Conservation (phyloP, 805 yeast species). For the Cyberlindnera americana region DNA sequence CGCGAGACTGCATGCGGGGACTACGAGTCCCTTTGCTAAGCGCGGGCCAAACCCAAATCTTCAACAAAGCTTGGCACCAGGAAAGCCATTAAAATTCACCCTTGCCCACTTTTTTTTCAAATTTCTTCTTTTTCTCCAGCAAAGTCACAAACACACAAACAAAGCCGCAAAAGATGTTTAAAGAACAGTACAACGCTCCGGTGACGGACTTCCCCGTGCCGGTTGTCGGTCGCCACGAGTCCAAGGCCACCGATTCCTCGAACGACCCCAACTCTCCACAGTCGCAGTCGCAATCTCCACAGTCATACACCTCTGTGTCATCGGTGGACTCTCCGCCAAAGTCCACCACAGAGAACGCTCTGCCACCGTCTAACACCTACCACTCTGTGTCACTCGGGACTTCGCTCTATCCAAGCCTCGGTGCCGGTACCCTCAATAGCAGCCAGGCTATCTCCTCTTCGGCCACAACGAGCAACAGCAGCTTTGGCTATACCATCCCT, state of each 20-base stretch:
- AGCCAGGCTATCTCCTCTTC: no score
- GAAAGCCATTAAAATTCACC: conserved; percentile 1
- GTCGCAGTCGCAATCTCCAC: conserved; percentile 27
- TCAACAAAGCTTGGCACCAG: conserved; percentile 14
- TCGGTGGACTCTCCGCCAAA: conserved; percentile 26
- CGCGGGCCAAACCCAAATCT: no score
- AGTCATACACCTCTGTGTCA: conserved; percentile 24
- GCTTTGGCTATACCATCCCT: conserved; percentile 21
- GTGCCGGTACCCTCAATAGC: no score
- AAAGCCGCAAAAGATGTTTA: conserved; percentile 5
- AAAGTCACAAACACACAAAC: not conserved
- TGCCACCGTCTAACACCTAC: not conserved
- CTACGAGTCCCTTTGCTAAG: no score
- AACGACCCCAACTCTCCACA: conserved; percentile 28
- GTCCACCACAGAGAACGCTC: not conserved
- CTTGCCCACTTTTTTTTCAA: conserved; percentile 2
- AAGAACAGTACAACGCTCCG: conserved; percentile 4
- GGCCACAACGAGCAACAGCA: not conserved
- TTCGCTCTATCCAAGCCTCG: no score
- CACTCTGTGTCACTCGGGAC: not conserved
- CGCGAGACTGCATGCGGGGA: no score
- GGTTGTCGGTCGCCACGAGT: conserved; percentile 13
- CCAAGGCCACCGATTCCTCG: conserved; percentile 25
- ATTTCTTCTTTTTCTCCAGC: no score
- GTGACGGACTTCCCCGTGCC: not conserved